Base-by-base conservation (phyloP, 768 basidiomycete species). In the Vishniacozyma victoriae region DNA sequence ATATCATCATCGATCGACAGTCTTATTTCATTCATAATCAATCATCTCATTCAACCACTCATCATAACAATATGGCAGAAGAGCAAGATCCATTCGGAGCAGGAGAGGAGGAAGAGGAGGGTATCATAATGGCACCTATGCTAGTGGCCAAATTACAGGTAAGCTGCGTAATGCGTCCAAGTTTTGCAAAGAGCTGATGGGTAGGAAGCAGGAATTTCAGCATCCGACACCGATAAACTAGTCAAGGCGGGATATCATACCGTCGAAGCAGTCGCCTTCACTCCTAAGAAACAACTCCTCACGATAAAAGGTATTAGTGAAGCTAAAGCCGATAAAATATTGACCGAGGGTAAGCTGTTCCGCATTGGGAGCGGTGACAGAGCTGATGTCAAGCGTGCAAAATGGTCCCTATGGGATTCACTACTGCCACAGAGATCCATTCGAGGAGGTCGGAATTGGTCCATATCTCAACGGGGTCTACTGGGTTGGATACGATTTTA, bases 391-490 rank as follows among this genome's bases (percentile, higher is more conserved):
- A n/a, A n/a, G 93, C 91, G 3, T 84, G 85, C 67, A 97, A 96
- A 75, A 87, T 96, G 60, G 84, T 99, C 23, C 95, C 93, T 5
- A 81, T 97, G 52, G 95, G 95, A 3, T 99, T 99, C 70, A 90
- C 91, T 56, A 97, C 93, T 48, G 95, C 95, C 15, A 97, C 95
- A 13, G 95, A 96, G 68, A 86, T 96, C 5, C 95, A 99, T 69
- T 86, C 90, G 18, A 83, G 91, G 46, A 79, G 95, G 36, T 86
- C 91, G 15, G 95, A 99, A 68, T 79, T 97, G 24, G 88, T 99
- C 18, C 86, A 87, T 73, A 92, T 99, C 53, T 92, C 91, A 1
- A 97, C 95, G 0, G 95, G 95, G 19, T 91, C 88, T 2, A 93
- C 91, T 64, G 90, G 95, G 58, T 77, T 99, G 26, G 93, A 99